These are phyloP conservation scores for Pholiota adiposa DNA, from an alignment of 1,284 basidiomycete genomes.

Conservation along the genomic window DNA sequence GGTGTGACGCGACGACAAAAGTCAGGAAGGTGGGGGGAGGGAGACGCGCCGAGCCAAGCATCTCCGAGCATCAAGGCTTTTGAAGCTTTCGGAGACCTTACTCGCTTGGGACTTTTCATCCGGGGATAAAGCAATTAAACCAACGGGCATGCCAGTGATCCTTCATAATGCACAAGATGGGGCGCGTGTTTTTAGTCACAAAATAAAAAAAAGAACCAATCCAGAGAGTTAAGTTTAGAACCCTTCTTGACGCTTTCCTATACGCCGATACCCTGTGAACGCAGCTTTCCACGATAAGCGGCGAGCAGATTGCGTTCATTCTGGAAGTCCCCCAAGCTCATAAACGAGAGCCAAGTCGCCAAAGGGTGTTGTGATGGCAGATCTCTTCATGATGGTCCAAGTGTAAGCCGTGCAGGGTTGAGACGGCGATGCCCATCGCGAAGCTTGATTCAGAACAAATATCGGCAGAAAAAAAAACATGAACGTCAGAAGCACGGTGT, in stretches of 20 bases:
- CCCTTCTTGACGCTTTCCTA: not conserved
- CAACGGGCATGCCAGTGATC: slow-evolving; percentile 10
- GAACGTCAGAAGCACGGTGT: not conserved
- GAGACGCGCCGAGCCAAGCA: not conserved
- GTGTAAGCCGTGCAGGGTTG: not conserved
- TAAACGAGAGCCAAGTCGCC: not conserved
- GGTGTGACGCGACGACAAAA: slow-evolving; percentile 10
- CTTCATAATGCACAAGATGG: slow-evolving; percentile 28
- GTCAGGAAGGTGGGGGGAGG: slow-evolving; percentile 2
- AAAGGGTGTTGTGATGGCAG: not conserved
- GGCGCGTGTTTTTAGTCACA: slow-evolving; percentile 10
- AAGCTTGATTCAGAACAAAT: not conserved
- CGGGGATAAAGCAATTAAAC: slow-evolving; percentile 12
- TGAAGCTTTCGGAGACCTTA: slow-evolving; percentile 4
- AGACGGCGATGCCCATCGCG: not conserved
- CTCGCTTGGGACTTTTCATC: slow-evolving; percentile 24
- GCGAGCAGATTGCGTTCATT: not conserved
- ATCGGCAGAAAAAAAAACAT: not conserved
- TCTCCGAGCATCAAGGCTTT: slow-evolving; percentile 1
- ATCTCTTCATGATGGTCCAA: not conserved
- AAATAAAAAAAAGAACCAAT: not conserved
- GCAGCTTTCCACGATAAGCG: not conserved
- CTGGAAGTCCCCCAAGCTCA: not conserved
- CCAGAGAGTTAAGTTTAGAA: slow-evolving; percentile 1
- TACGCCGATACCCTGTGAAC: not conserved